Conservation (phyloP, 768 basidiomycete genomes). For the Boletus barrowsii region DNA sequence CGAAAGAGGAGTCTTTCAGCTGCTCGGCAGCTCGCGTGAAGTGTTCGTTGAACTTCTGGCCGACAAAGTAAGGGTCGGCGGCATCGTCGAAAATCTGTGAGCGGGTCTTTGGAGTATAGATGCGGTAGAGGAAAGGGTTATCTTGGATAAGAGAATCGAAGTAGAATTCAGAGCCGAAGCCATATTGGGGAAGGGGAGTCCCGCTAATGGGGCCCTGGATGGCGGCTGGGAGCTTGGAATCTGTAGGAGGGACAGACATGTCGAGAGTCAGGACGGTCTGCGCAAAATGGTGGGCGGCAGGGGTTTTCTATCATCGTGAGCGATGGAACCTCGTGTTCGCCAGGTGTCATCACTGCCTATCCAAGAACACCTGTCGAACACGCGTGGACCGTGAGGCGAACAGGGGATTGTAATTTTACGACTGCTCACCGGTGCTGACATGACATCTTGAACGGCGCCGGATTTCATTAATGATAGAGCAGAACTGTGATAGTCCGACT, state of each 20-base stretch:
- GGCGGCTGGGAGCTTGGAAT: conserved; percentile 8
- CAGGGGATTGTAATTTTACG: no score
- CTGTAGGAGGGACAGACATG: conserved; percentile 25
- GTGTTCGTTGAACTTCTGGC: conserved; percentile 56
- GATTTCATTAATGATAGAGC: no score
- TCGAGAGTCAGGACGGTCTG: conserved; percentile 12
- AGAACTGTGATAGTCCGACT: no score
- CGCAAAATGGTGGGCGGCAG: conserved; percentile 2
- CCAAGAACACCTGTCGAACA: conserved; percentile 14
- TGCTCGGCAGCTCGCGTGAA: conserved; percentile 36
- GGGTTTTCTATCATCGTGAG: conserved; percentile 28
- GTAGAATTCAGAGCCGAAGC: conserved; percentile 60
- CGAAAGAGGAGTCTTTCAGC: conserved; percentile 32
- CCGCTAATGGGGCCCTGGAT: conserved; percentile 21
- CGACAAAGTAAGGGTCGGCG: conserved; percentile 64
- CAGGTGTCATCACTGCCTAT: conserved; percentile 33
- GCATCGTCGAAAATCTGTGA: conserved; percentile 48
- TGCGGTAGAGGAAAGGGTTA: conserved; percentile 77
- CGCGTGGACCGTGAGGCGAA: conserved; percentile 21
- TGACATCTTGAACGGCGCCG: neutral
- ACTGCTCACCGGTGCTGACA: neutral
- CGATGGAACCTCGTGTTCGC: conserved; percentile 27
- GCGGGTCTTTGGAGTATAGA: conserved; percentile 69
- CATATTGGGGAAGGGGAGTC: conserved; percentile 61
- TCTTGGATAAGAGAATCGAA: conserved; percentile 59